Conservation (phyloP, 345 rosid species). For the Gossypium sturtianum region DNA sequence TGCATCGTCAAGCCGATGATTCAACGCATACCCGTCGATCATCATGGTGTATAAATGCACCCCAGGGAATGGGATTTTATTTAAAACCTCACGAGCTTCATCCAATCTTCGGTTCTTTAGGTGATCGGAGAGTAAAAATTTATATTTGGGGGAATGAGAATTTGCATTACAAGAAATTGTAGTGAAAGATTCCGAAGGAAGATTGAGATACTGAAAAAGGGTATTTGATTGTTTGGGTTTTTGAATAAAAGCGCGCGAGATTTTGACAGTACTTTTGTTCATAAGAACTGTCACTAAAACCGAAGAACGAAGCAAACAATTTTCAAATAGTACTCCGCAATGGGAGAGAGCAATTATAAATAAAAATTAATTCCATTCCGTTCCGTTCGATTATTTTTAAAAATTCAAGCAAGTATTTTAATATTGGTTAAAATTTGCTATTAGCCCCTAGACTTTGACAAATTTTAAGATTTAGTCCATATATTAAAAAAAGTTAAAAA, state of each 20-base stretch:
- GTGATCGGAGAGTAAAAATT: slow-evolving; percentile 33
- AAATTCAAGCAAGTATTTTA: no score
- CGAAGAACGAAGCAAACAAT: not conserved
- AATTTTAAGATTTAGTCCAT: no score
- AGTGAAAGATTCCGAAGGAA: slow-evolving; percentile 3
- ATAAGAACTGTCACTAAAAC: not conserved
- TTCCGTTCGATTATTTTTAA: no score
- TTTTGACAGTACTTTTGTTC: not conserved
- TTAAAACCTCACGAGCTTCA: slow-evolving; percentile 36
- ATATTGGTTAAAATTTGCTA: no score
- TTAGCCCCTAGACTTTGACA: no score
- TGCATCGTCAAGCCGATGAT: slow-evolving; percentile 39
- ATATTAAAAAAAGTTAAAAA: no score
- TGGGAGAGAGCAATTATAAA: no score
- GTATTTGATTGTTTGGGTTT: slow-evolving; percentile 8
- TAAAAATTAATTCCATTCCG: no score
- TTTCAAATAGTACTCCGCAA: not conserved
- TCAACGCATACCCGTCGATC: slow-evolving; percentile 38
- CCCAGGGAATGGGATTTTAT: slow-evolving; percentile 35
- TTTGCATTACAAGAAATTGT: slow-evolving; percentile 13
- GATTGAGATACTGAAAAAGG: slow-evolving; percentile 11
- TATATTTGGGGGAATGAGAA: slow-evolving; percentile 10
- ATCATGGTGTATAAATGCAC: slow-evolving; percentile 49
- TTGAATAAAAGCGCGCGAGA: slow-evolving; percentile 26
- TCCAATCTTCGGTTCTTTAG: slow-evolving; percentile 33